phyloP scores from a whole-genome alignment of 352 stramenopile genomes.

The Phytophthora chlamydospora region DNA sequence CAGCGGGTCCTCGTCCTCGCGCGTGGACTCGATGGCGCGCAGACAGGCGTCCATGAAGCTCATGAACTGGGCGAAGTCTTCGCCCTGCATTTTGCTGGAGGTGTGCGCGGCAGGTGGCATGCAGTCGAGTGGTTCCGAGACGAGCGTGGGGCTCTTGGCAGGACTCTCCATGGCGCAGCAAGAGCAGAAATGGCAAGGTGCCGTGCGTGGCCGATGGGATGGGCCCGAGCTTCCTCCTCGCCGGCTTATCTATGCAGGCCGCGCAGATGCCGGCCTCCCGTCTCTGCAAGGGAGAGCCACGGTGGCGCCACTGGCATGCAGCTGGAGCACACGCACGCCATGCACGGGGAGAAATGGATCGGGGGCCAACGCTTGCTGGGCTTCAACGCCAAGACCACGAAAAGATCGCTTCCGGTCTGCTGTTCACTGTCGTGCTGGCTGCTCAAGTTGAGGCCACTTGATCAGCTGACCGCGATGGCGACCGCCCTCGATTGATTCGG shows the following conservation, averaged over 20 bases:
- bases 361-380: neutral
- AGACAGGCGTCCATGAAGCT: conserved; percentile 48
- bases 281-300: too few relatives aligned
- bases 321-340: too few relatives aligned
- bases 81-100: conserved; percentile 28
- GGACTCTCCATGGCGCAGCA: conserved; percentile 22
- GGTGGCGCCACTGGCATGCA: too few relatives aligned
- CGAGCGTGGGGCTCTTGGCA: conserved; percentile 20
- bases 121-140: conserved; percentile 21
- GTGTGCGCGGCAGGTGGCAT: neutral
- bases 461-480: too few relatives aligned
- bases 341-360: conserved; percentile 27
- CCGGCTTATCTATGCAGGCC: too few relatives aligned
- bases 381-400: too few relatives aligned
- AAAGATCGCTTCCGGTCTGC: neutral
- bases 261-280: too few relatives aligned
- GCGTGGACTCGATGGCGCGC: conserved; percentile 43
- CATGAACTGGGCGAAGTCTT: conserved; percentile 52
- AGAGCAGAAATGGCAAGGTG: too few relatives aligned
- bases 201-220: conserved; percentile 1
- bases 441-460: too few relatives aligned
- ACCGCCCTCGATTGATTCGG: too few relatives aligned
- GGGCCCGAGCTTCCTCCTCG: too few relatives aligned
- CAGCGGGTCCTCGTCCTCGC: conserved; percentile 45
- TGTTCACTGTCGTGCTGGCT: neutral